phyloP scores from a whole-genome alignment of 371 early-diverging fungal genomes.

The Actinomortierella ambigua region DNA sequence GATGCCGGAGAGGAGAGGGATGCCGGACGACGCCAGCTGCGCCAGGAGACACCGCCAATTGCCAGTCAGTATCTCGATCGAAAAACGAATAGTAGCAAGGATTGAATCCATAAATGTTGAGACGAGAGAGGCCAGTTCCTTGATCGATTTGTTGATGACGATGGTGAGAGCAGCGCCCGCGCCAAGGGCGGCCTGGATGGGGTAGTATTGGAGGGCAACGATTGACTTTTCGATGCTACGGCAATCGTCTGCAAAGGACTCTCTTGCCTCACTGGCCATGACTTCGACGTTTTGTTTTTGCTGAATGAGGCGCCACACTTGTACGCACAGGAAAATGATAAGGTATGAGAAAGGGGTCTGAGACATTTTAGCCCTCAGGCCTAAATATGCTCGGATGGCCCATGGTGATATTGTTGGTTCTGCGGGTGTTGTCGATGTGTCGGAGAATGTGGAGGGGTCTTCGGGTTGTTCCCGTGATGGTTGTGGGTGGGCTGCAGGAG shows the following conservation, averaged over 20 bases:
- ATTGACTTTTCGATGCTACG: slow-evolving; percentile 13
- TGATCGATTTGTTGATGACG: slow-evolving; percentile 24
- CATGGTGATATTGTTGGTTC: too few species aligned
- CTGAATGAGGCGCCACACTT: slow-evolving; percentile 20
- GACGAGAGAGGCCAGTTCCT: slow-evolving; percentile 5
- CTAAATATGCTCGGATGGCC: slow-evolving; percentile 9
- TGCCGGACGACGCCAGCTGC: slow-evolving; percentile 11
- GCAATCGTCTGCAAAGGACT: slow-evolving; percentile 13
- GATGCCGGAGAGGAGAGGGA: slow-evolving; percentile 27
- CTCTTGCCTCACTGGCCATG: slow-evolving; percentile 8
- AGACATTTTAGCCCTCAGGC: slow-evolving; percentile 30
- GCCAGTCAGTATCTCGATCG: slow-evolving; percentile 20
- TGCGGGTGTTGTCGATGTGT: too few species aligned
- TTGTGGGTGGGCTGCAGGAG: too few species aligned
- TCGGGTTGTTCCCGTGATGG: too few species aligned
- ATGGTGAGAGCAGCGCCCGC: slow-evolving; percentile 13
- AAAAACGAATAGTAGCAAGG: slow-evolving; percentile 14
- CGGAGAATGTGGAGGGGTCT: too few species aligned
- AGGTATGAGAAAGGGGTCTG: slow-evolving; percentile 23
- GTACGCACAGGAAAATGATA: slow-evolving; percentile 19
- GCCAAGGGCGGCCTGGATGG: slow-evolving; percentile 20
- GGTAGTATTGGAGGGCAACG: slow-evolving; percentile 8
- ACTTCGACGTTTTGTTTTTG: slow-evolving; percentile 5
- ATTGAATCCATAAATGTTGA: slow-evolving; percentile 10
- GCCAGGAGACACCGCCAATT: slow-evolving; percentile 39